Percentiles rank a stretch among this genome's conserved stretches.
These are phyloP conservation scores for Stephanodiscus minutulus DNA, from an alignment of 108 stramenopile genomes.

Conservation along the genomic window DNA sequence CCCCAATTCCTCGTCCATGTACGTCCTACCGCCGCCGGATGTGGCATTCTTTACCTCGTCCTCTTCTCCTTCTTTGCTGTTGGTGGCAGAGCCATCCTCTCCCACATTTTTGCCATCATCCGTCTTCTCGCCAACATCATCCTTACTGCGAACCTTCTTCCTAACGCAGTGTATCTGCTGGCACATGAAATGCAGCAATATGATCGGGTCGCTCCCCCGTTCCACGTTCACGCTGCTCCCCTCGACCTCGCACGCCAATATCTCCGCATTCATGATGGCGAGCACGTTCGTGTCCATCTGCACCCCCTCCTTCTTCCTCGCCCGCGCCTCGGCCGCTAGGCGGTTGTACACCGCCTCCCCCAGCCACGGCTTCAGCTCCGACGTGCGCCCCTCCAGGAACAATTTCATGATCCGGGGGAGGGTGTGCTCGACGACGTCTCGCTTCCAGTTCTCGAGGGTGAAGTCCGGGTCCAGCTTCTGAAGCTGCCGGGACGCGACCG, in stretches of 20 bases:
- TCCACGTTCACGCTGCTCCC: slow-evolving; percentile 63
- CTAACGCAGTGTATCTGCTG: slow-evolving; percentile 99
- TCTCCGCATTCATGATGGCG: slow-evolving; percentile 95
- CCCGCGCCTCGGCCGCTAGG: slow-evolving; percentile 85
- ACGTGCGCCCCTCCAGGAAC: slow-evolving; percentile 85
- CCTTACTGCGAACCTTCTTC: slow-evolving; percentile 83
- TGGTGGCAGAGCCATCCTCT: not conserved
- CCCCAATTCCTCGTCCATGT: slow-evolving; percentile 70
- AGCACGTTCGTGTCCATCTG: slow-evolving; percentile 93
- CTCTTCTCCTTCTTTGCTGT: slow-evolving; percentile 47
- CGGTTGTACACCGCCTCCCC: slow-evolving; percentile 90
- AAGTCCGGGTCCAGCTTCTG: slow-evolving; percentile 95
- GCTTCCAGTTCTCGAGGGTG: slow-evolving; percentile 87
- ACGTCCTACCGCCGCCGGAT: slow-evolving; percentile 20
- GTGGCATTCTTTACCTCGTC: slow-evolving; percentile 32
- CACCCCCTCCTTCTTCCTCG: slow-evolving; percentile 89
- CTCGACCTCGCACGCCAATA: slow-evolving; percentile 84
- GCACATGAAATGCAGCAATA: slow-evolving; percentile 94
- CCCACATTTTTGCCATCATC: slow-evolving; percentile 27
- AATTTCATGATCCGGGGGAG: slow-evolving; percentile 90
- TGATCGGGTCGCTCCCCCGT: slow-evolving; percentile 86
- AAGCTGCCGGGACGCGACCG: slow-evolving; percentile 89
- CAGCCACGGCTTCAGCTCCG: slow-evolving; percentile 87
- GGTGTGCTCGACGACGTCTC: slow-evolving; percentile 88
- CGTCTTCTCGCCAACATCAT: slow-evolving; percentile 40